Evolutionary conservation across 1,139 yeast species (phyloP).

Genomic region (Yamadazyma blattariae): DNA sequence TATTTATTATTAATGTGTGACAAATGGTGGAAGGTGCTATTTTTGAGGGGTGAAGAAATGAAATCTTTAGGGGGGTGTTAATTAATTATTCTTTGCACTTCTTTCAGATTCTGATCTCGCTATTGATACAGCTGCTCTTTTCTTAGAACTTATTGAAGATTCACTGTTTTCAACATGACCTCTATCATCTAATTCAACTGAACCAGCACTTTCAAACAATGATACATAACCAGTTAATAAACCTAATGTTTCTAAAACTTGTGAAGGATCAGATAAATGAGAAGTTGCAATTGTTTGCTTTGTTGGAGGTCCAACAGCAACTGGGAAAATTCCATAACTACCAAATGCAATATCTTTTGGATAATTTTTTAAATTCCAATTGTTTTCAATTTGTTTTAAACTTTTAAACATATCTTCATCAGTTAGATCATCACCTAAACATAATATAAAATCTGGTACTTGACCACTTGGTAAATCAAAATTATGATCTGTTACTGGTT

Average conservation of each 20-base stretch:
- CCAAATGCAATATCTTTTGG: conserved; percentile 43
- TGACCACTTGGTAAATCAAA: conserved; percentile 40
- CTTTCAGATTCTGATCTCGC: not conserved
- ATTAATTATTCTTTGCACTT: too few species aligned
- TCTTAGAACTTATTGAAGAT: conserved; percentile 41
- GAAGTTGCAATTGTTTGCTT: conserved; percentile 86
- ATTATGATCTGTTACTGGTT: conserved; percentile 21
- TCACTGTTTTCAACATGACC: conserved; percentile 58
- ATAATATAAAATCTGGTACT: conserved; percentile 78
- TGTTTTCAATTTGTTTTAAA: conserved; percentile 55
- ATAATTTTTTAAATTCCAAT: conserved; percentile 37
- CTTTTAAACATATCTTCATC: conserved; percentile 97
- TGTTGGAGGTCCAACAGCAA: conserved; percentile 93
- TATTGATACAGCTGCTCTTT: conserved; percentile 24
- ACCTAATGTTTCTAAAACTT: conserved; percentile 83
- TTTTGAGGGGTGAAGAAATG: too few species aligned
- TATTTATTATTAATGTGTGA: too few species aligned
- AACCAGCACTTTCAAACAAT: conserved; percentile 71
- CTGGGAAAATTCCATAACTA: conserved; percentile 73
- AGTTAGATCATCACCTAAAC: conserved; percentile 94
- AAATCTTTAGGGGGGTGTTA: too few species aligned
- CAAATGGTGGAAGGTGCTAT: too few species aligned
- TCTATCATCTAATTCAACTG: conserved; percentile 70
- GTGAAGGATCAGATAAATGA: conserved; percentile 81
- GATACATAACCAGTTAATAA: conserved; percentile 74